Base-by-base conservation (phyloP, 257 asterid species). In the Nicotiana paniculata region DNA sequence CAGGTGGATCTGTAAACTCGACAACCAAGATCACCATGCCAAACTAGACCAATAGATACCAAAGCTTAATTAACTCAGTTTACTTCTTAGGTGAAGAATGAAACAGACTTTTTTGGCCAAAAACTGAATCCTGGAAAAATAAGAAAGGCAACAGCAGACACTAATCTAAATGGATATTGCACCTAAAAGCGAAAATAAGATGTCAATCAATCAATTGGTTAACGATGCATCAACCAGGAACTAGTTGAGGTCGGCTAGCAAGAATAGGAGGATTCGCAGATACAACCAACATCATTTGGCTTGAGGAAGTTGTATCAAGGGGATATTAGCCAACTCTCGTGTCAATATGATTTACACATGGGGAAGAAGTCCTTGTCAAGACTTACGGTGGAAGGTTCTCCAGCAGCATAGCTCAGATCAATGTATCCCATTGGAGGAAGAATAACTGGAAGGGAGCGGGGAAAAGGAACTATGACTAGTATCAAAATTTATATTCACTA, bases 11-110 rank as follows among this genome's bases (percentile, higher is more conserved):
- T 48, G 79, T 46, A 74, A 74, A 74, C 46, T 74, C 6, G 9
- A 74, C 43, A 74, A 26, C 51, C 26, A 74, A 74, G 26, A 74
- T 74, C 63, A 74, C 79, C 79, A 74, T 74, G 62, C 51, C 79
- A 74, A 72, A 48, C 62, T 74, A 74, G 4, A 74, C 16, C 43
- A 26, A 24, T 48, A 24, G 13, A 74, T 13, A 15, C 63, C 62
- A 26, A 75, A 75, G 62, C n/a, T 58, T 9, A 15, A 74, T 3
- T 13, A 48, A 75, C 43, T 75, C 63, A 75, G 28, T 48, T 75
- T 48, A 53, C 43, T 26, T 2, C 16, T 5, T 51, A 75, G 63
- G 79, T 75, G 46, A 21, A 51, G 7, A 6, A 51, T 75, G 63
- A 21, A 26, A 13, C 0, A 75, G 26, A 75, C 63, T 28, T 8